phyloP scores from a whole-genome alignment of 2,329 filamentous ascomycete species.

The Pseudomassariella vexata region DNA sequence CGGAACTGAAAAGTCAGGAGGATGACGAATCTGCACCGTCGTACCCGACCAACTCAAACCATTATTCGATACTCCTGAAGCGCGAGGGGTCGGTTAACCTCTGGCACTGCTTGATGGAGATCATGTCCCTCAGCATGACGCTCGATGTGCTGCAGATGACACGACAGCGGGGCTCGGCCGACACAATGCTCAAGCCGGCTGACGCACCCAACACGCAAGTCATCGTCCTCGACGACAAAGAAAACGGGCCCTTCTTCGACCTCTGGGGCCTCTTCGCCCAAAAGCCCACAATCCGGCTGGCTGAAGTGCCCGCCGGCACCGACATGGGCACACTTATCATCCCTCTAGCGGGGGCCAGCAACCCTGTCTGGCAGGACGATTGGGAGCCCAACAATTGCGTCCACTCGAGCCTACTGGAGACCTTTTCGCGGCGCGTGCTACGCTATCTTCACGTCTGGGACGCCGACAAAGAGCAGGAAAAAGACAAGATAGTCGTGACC shows the following conservation, averaged over 20 bases:
- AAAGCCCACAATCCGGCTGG: slow-evolving; percentile 8
- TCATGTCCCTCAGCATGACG: slow-evolving; percentile 19
- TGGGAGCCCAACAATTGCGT: slow-evolving; percentile 18
- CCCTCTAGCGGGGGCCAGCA: slow-evolving; percentile 19
- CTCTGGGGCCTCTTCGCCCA: slow-evolving; percentile 17
- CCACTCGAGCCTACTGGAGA: not conserved
- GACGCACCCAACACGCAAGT: slow-evolving; percentile 16
- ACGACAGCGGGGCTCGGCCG: slow-evolving; percentile 1
- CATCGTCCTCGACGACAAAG: slow-evolving; percentile 17
- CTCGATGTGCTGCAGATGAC: slow-evolving; percentile 21
- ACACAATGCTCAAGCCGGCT: slow-evolving; percentile 6
- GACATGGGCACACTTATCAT: slow-evolving; percentile 16
- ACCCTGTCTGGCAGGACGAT: slow-evolving; percentile 23
- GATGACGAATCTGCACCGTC: slow-evolving; percentile 1
- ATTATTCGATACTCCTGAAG: slow-evolving; percentile 19
- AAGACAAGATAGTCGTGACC: not conserved
- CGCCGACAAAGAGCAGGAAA: slow-evolving; percentile 2
- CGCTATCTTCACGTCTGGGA: not conserved
- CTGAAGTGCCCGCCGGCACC: slow-evolving; percentile 5
- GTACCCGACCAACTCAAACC: not conserved
- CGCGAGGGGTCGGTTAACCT: slow-evolving; percentile 18
- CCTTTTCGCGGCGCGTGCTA: slow-evolving; percentile 1
- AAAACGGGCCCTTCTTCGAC: slow-evolving; percentile 20
- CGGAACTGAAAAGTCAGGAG: too few relatives aligned
- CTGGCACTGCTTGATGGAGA: slow-evolving; percentile 23